phyloP scores from a whole-genome alignment of 768 basidiomycete species.

The Serendipita indica region DNA sequence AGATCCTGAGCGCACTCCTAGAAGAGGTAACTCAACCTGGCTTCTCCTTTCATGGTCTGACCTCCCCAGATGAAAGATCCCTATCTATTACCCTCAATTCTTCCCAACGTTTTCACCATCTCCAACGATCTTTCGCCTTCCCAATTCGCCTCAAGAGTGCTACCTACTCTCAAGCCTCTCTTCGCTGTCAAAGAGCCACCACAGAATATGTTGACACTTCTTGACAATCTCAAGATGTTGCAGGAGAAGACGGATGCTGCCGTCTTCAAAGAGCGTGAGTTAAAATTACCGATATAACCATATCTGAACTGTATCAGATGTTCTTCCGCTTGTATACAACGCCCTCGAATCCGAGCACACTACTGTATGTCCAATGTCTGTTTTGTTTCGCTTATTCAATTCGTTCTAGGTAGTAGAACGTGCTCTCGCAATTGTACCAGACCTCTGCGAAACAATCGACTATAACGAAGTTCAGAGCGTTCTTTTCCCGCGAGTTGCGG shows the following conservation, averaged over 20 bases:
- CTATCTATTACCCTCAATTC: constrained; percentile 81
- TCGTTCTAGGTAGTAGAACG: constrained; percentile 68
- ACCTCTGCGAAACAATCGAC: constrained; percentile 83
- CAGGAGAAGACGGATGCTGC: constrained; percentile 78
- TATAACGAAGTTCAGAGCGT: constrained; percentile 89
- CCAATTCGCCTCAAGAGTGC: constrained; percentile 68
- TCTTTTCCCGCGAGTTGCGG: constrained; percentile 85
- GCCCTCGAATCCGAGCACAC: constrained; percentile 93
- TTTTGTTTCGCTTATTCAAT: neutral
- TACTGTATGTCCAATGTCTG: constrained; percentile 30
- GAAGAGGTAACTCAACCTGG: constrained; percentile 90
- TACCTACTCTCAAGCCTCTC: constrained; percentile 79
- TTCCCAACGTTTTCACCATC: constrained; percentile 91
- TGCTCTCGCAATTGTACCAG: constrained; percentile 69
- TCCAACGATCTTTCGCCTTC: constrained; percentile 56
- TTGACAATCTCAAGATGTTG: constrained; percentile 78
- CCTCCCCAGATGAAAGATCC: constrained; percentile 73
- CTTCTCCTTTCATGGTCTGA: neutral
- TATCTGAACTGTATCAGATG: constrained; percentile 45
- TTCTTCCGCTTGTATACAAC: constrained; percentile 91
- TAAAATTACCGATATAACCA: neutral
- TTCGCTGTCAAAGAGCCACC: constrained; percentile 89
- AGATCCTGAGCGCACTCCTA: constrained; percentile 79
- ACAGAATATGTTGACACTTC: constrained; percentile 86
- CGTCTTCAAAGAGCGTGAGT: constrained; percentile 78